phyloP scores from a whole-genome alignment of 805 yeast genomes.

The Candida vaughaniae region DNA sequence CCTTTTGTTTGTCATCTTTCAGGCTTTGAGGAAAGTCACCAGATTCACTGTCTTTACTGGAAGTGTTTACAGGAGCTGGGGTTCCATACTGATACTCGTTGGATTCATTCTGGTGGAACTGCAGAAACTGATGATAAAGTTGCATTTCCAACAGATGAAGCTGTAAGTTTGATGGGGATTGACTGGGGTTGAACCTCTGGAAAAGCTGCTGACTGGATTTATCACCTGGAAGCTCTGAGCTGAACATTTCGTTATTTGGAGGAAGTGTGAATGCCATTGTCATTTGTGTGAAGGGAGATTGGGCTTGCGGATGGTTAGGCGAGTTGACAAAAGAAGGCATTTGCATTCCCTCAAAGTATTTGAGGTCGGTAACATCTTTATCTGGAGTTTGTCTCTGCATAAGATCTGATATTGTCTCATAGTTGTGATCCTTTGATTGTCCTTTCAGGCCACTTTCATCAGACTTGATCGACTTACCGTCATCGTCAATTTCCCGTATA shows the following conservation, averaged over 20 bases:
- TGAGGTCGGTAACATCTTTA: too few relatives aligned
- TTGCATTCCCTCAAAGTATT: constrained; percentile 10
- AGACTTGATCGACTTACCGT: constrained; percentile 14
- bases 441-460: too few relatives aligned
- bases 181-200: constrained; percentile 14
- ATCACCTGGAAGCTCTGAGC: constrained; percentile 1
- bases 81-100: constrained; percentile 16
- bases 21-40: not conserved
- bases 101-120: constrained; percentile 14
- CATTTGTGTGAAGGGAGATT: constrained; percentile 21
- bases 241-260: constrained; percentile 6
- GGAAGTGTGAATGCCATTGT: constrained; percentile 18
- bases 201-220: constrained; percentile 9
- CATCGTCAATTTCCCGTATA: constrained; percentile 15
- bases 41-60: not conserved
- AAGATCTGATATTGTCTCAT: too few relatives aligned
- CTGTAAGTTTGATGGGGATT: constrained; percentile 15
- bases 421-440: too few relatives aligned
- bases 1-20: not conserved
- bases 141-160: constrained; percentile 16
- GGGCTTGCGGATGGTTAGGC: constrained; percentile 4
- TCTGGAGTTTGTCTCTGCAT: too few relatives aligned
- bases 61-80: not conserved
- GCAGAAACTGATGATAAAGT: constrained; percentile 16
- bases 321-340: constrained; percentile 9